phyloP scores from a whole-genome alignment of 2,329 filamentous ascomycete genomes.

The Cladophialophora chaetospira region DNA sequence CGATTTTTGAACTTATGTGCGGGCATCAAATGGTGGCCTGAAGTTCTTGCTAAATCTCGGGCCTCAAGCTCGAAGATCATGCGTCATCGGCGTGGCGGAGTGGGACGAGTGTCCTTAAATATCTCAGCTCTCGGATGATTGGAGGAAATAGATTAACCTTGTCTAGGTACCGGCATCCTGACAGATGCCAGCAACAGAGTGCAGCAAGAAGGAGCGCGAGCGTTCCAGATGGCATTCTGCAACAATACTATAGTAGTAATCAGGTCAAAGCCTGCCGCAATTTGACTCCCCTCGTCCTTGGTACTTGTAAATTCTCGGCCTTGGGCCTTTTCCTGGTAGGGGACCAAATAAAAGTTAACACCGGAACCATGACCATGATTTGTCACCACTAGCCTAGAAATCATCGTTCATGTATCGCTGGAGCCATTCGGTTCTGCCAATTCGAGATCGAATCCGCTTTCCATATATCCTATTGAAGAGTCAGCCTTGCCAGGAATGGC shows the following conservation, averaged over 20 bases:
- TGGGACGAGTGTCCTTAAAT: conserved; percentile 2
- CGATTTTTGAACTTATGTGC: too few relatives aligned
- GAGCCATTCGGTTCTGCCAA: conserved; percentile 43
- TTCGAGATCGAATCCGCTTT: conserved; percentile 49
- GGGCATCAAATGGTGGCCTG: too few relatives aligned
- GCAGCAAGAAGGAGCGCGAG: not conserved
- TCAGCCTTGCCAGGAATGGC: conserved; percentile 7
- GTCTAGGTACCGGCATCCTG: too few relatives aligned
- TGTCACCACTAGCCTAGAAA: conserved; percentile 12
- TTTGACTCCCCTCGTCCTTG: too few relatives aligned
- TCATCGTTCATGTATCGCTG: conserved; percentile 29
- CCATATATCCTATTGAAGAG: conserved; percentile 44
- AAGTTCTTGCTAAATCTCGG: not conserved
- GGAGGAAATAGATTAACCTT: not conserved
- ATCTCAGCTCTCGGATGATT: conserved; percentile 1
- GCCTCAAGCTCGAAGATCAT: not conserved
- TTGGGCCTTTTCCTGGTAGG: too few relatives aligned
- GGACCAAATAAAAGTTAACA: too few relatives aligned
- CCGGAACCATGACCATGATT: not conserved
- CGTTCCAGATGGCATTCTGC: not conserved
- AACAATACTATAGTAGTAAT: too few relatives aligned
- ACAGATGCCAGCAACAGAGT: too few relatives aligned
- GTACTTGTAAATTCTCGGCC: too few relatives aligned
- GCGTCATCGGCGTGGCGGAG: conserved; percentile 7
- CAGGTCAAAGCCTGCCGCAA: too few relatives aligned